Conservation (phyloP, 495 filamentous ascomycete species). For the Penicillium paradoxum region DNA sequence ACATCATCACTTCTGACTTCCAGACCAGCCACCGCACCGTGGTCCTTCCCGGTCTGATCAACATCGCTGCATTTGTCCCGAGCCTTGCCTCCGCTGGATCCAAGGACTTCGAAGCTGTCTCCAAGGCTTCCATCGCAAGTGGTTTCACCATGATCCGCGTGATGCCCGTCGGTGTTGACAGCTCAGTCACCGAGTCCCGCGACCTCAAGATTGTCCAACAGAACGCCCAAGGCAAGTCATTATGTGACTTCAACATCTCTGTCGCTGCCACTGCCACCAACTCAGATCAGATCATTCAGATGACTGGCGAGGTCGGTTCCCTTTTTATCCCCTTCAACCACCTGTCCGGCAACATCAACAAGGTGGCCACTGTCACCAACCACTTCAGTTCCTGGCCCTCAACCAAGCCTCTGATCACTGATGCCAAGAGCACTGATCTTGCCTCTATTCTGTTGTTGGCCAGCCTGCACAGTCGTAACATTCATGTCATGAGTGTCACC, state of each 20-base stretch:
- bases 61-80: conserved; percentile 76
- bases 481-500: conserved; percentile 79
- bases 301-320: conserved; percentile 72
- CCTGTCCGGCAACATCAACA: conserved; percentile 79
- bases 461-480: conserved; percentile 76
- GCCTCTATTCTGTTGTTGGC: conserved; percentile 76
- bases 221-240: conserved; percentile 61
- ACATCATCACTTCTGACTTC: conserved; percentile 77
- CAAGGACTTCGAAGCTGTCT: conserved; percentile 64
- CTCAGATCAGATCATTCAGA: conserved; percentile 66
- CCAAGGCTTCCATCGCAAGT: conserved; percentile 67
- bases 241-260: conserved; percentile 84
- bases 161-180: conserved; percentile 71
- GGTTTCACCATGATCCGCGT: conserved; percentile 84
- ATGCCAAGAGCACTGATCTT: conserved; percentile 78
- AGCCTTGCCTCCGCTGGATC: conserved; percentile 60
- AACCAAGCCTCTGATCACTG: conserved; percentile 79
- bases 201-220: conserved; percentile 71
- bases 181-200: conserved; percentile 66
- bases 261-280: conserved; percentile 75
- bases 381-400: conserved; percentile 79
- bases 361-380: conserved; percentile 73
- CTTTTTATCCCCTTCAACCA: conserved; percentile 88
- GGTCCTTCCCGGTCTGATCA: conserved; percentile 71
- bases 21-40: conserved; percentile 81